Evolutionary conservation across 1,139 yeast genomes (phyloP).

Genomic region (Spencermartinsiella ligniputridi): DNA sequence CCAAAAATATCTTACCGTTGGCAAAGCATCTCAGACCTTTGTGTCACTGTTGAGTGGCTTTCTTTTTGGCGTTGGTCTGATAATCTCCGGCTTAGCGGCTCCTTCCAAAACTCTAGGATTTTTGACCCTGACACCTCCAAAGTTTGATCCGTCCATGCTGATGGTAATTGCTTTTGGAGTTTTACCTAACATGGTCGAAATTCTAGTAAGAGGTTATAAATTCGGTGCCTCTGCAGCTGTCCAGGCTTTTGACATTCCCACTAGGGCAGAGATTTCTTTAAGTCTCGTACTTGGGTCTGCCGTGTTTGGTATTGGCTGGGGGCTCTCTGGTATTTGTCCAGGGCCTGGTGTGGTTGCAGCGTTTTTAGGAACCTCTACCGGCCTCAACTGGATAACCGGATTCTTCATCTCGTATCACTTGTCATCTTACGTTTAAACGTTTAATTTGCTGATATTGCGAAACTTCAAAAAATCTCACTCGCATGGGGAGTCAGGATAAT

Average conservation of each 20-base stretch:
- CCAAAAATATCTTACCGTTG: conserved; percentile 13
- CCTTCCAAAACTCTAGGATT: conserved; percentile 44
- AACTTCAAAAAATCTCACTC: not conserved
- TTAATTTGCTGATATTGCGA: not conserved
- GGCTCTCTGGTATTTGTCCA: conserved; percentile 44
- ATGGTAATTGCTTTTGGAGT: conserved; percentile 42
- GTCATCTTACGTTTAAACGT: conserved; percentile 6
- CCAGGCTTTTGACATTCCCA: conserved; percentile 25
- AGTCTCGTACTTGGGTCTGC: conserved; percentile 38
- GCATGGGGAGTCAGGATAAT: not conserved
- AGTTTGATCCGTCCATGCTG: conserved; percentile 44
- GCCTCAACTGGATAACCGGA: conserved; percentile 23
- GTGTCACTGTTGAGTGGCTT: conserved; percentile 38
- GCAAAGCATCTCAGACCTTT: conserved; percentile 19
- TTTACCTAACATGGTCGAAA: conserved; percentile 38
- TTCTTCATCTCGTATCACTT: conserved; percentile 17
- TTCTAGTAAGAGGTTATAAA: conserved; percentile 15
- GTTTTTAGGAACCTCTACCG: conserved; percentile 21
- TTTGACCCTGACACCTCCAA: conserved; percentile 35
- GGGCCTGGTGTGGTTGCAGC: conserved; percentile 40
- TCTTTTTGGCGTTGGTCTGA: conserved; percentile 42
- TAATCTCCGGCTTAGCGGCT: conserved; percentile 44
- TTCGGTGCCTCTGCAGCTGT: conserved; percentile 17
- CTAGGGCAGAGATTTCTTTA: conserved; percentile 21
- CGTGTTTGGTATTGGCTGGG: conserved; percentile 48